Percentiles rank a stretch among this genome's conserved stretches.
Evolutionary conservation across 2,329 filamentous ascomycete species (phyloP).

Genomic region (Pseudocercospora crystallina): DNA sequence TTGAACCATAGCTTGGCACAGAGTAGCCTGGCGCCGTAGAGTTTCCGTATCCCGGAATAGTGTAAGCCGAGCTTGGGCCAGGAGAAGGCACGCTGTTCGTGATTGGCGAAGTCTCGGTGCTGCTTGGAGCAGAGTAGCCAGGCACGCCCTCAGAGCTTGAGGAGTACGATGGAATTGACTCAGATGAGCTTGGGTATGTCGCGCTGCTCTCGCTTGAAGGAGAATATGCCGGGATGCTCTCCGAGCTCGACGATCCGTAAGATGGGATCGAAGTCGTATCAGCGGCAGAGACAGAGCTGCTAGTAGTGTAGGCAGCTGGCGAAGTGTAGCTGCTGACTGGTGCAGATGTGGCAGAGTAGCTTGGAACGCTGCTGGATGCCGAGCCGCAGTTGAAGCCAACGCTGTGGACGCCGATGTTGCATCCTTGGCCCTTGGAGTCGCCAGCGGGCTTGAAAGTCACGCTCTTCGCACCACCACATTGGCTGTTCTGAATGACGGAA

Average conservation of each 20-base stretch:
- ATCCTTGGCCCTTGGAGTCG: conserved; percentile 40
- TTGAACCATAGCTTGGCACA: conserved; percentile 16
- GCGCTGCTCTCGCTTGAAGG: conserved; percentile 17
- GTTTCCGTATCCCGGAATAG: conserved; percentile 11
- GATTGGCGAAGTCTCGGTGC: conserved; percentile 23
- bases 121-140: conserved; percentile 14
- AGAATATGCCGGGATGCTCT: conserved; percentile 6
- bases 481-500: conserved; percentile 72
- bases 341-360: conserved; percentile 31
- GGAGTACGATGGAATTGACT: conserved; percentile 1
- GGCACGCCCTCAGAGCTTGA: conserved; percentile 7
- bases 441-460: conserved; percentile 64
- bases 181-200: conserved; percentile 9
- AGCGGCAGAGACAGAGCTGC: conserved; percentile 20
- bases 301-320: conserved; percentile 21
- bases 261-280: conserved; percentile 13
- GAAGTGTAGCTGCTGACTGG: conserved; percentile 14
- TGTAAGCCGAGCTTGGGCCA: conserved; percentile 5
- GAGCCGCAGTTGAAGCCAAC: conserved; percentile 71
- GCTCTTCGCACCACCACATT: conserved; percentile 87
- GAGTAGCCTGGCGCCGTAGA: conserved; percentile 9
- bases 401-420: conserved; percentile 71
- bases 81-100: conserved; percentile 14
- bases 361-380: conserved; percentile 29
- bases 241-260: conserved; percentile 16